These are phyloP conservation scores for Zygosaccharomyces sapae DNA, from an alignment of 1,139 yeast genomes.

Conservation along the genomic window DNA sequence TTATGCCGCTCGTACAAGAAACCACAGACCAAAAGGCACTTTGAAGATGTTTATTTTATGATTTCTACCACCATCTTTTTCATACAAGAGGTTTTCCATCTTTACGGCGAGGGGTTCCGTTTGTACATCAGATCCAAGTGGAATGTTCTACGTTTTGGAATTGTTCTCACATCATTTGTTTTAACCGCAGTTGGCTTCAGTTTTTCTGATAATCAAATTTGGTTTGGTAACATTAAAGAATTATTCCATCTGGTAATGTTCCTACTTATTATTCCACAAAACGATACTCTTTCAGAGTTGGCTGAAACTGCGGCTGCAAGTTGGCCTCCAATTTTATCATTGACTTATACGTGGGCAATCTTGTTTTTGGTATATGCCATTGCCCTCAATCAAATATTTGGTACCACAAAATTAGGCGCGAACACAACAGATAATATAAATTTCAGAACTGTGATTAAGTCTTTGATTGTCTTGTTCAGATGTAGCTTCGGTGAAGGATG, in stretches of 20 bases:
- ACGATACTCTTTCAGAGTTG: constrained; percentile 70
- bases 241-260: constrained; percentile 61
- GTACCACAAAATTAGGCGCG: constrained; percentile 75
- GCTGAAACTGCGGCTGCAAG: constrained; percentile 80
- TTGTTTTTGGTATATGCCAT: constrained; percentile 83
- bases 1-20: constrained; percentile 60
- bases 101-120: constrained; percentile 55
- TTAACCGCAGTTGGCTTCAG: constrained; percentile 36
- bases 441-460: constrained; percentile 79
- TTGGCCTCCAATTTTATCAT: constrained; percentile 63
- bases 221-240: constrained; percentile 49
- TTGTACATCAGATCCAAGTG: constrained; percentile 55
- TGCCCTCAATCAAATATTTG: constrained; percentile 89
- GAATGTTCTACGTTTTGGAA: constrained; percentile 55
- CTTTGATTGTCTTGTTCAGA: constrained; percentile 71
- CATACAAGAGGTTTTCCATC: constrained; percentile 44
- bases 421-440: constrained; percentile 72
- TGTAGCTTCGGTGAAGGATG: constrained; percentile 96
- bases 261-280: constrained; percentile 69
- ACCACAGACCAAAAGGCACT: constrained; percentile 34
- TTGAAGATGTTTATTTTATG: constrained; percentile 46
- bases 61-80: constrained; percentile 48
- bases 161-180: constrained; percentile 47
- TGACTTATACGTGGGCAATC: constrained; percentile 81
- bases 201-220: constrained; percentile 13